phyloP scores from a whole-genome alignment of 2,329 filamentous ascomycete species.

The Cladophialophora yegresii region DNA sequence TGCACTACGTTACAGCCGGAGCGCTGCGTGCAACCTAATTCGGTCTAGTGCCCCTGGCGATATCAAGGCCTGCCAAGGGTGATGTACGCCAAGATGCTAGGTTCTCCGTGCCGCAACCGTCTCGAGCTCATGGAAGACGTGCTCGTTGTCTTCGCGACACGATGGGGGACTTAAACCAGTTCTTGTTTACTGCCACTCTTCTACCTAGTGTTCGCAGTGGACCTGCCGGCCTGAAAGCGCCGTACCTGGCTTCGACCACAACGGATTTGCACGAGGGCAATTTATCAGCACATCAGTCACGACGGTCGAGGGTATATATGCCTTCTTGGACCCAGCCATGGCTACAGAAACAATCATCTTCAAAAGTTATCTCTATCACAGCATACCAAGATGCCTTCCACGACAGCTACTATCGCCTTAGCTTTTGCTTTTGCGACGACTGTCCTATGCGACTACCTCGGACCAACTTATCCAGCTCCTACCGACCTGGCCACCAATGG shows the following conservation, averaged over 20 bases:
- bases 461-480: constrained; percentile 43
- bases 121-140: background rate
- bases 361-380: background rate
- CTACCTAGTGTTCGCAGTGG: background rate
- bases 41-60: background rate
- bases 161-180: background rate
- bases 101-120: background rate
- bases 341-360: background rate
- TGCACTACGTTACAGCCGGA: background rate
- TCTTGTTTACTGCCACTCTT: background rate
- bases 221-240: background rate
- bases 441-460: constrained; percentile 36
- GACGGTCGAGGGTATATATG: background rate
- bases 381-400: background rate
- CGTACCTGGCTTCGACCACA: background rate
- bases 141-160: background rate
- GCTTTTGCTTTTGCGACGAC: background rate
- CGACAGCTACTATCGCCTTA: background rate
- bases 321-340: background rate
- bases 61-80: background rate
- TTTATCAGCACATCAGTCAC: background rate
- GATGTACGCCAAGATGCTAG: background rate
- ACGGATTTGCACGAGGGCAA: background rate
- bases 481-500: constrained; percentile 40
- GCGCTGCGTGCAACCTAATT: background rate